Evolutionary conservation across 441 rosid genomes (phyloP).

Genomic region (Aquilaria agallochum): DNA sequence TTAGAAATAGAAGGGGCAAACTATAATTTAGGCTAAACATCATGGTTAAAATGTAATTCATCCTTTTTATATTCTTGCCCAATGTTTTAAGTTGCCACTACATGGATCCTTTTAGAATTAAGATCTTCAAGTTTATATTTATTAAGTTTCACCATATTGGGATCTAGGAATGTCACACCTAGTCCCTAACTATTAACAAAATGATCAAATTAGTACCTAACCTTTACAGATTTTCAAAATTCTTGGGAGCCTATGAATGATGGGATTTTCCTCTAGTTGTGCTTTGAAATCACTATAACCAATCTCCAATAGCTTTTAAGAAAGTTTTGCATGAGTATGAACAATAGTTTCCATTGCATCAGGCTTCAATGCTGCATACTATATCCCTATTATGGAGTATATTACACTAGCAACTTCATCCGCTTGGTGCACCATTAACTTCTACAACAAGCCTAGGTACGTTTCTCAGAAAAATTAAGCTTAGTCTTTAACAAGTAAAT

Average conservation of each 20-base stretch:
- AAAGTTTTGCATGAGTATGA: slow-evolving; percentile 58
- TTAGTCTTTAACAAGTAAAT: slow-evolving; percentile 58
- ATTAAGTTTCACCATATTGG: no score
- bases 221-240: no score
- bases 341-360: slow-evolving; percentile 78
- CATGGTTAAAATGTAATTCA: no score
- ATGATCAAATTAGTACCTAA: no score
- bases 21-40: no score
- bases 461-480: slow-evolving; percentile 36
- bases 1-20: no score
- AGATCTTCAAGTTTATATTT: no score
- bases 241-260: slow-evolving; percentile 28
- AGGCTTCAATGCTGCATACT: slow-evolving; percentile 51
- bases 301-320: slow-evolving; percentile 47
- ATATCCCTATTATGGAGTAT: slow-evolving; percentile 57
- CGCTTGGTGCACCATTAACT: slow-evolving; percentile 66
- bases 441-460: slow-evolving; percentile 60
- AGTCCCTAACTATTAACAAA: no score
- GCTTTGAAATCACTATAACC: slow-evolving; percentile 50
- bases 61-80: no score
- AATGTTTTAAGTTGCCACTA: no score
- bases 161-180: no score
- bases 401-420: slow-evolving; percentile 70
- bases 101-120: no score
- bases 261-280: slow-evolving; percentile 62